These are phyloP conservation scores for Meyerozyma guilliermondii DNA, from an alignment of 1,139 yeast genomes.

Conservation along the genomic window DNA sequence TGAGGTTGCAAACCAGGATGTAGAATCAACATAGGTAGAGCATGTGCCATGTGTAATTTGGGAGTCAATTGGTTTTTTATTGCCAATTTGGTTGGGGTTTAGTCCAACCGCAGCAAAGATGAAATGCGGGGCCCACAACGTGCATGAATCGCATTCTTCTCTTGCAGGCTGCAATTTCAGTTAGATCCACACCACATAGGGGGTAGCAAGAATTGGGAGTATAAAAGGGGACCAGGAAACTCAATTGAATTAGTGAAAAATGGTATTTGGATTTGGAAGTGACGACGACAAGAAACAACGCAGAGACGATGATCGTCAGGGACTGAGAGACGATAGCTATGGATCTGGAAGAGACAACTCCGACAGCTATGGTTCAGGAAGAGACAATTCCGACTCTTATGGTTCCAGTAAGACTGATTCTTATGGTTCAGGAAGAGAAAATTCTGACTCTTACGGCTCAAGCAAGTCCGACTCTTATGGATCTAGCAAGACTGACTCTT, in stretches of 20 bases:
- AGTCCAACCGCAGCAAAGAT: neutral
- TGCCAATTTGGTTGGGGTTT: neutral
- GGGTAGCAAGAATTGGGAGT: neutral
- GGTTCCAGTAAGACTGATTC: conserved; percentile 15
- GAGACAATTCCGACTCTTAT: conserved; percentile 11
- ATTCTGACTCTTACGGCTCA: conserved; percentile 12
- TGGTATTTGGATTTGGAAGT: conserved; percentile 28
- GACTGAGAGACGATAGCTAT: conserved; percentile 2
- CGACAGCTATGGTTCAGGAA: conserved; percentile 14
- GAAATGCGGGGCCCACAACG: conserved; percentile 1
- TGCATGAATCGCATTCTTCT: conserved; percentile 1
- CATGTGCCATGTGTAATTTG: neutral
- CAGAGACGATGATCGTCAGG: conserved; percentile 1
- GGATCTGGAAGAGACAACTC: conserved; percentile 5
- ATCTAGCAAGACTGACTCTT: neutral
- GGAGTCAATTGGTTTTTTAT: neutral
- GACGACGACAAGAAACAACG: conserved; percentile 12
- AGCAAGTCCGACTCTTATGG: conserved; percentile 16
- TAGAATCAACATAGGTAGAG: neutral
- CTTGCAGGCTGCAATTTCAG: conserved; percentile 1
- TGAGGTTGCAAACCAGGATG: neutral
- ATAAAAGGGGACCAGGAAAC: neutral
- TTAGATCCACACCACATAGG: neutral
- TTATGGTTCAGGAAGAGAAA: conserved; percentile 14
- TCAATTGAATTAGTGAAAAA: conserved; percentile 8